Percentiles rank a stretch among this genome's conserved stretches.
phyloP scores from a whole-genome alignment of 139 green algal genomes.

The Closterium sp. region DNA sequence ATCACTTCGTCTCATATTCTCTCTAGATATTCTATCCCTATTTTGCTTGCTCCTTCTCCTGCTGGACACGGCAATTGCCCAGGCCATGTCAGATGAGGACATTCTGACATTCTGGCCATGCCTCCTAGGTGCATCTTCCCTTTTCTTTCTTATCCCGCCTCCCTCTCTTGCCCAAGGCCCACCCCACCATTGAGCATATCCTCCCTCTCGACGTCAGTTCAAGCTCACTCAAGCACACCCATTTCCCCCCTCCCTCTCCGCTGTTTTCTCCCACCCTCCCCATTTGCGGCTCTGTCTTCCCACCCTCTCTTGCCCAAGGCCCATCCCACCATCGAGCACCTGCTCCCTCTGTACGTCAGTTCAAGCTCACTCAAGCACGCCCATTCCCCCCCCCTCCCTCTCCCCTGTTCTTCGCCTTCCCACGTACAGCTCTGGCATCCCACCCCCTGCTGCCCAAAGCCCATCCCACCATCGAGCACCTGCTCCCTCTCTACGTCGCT shows the following conservation, averaged over 20 bases:
- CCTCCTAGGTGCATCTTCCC: too few relatives aligned
- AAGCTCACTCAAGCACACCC: neutral
- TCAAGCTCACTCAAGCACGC: slow-evolving; percentile 19
- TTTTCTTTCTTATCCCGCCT: neutral
- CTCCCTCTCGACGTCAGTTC: slow-evolving; percentile 29
- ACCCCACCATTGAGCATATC: slow-evolving; percentile 34
- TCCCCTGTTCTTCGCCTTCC: neutral
- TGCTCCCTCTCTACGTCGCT: slow-evolving; percentile 38
- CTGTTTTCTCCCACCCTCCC: neutral
- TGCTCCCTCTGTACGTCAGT: slow-evolving; percentile 33
- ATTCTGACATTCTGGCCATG: neutral
- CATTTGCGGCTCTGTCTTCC: neutral
- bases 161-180: slow-evolving; percentile 16
- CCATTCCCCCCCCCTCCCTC: too few relatives aligned
- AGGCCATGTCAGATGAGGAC: neutral
- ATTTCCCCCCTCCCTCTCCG: neutral
- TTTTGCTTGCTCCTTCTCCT: too few relatives aligned
- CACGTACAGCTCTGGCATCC: neutral
- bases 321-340: slow-evolving; percentile 40
- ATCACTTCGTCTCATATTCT: too few relatives aligned
- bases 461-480: slow-evolving; percentile 43
- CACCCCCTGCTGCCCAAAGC: slow-evolving; percentile 18
- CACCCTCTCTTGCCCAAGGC: slow-evolving; percentile 24
- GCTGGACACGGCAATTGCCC: neutral
- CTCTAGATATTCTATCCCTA: too few relatives aligned